Base-by-base conservation (phyloP, 768 basidiomycete species). In the Leccinum truebloodii region DNA sequence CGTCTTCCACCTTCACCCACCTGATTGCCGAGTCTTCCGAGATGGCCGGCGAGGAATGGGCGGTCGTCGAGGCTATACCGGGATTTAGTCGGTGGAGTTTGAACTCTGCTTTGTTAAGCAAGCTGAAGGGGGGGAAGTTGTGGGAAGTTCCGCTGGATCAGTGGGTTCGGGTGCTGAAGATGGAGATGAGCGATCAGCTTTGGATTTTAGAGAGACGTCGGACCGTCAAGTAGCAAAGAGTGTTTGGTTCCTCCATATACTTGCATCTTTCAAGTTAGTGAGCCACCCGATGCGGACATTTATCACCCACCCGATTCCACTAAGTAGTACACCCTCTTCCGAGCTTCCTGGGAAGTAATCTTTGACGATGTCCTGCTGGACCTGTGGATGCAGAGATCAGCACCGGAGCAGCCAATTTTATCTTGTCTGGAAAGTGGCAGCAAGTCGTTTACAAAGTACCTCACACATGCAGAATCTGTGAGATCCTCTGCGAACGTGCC, bases 1-100 rank as follows among this genome's bases (percentile, higher is more conserved):
- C 69, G 0, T 64, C 75, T 22, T 64, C 75, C 12, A 66, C 72
- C 7, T 79, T 88, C 65, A 87, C 90, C 1, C 88, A 92, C 68
- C 75, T 86, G 53, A 85, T 93, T 55, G 73, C 82, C 0, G 89
- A 90, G 67, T 65, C 71, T 20, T 59, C 66, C 39, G 66, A 71
- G 64, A 39, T 67, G 66, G 57, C 57, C 62, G 37, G 62, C 60
- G 53, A 58, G 46, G 55, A 64, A 28, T 89, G 86, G 87, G 65
- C 61, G 20, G 67, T 78, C 3, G 75, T 81, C 8, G 79, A 76
- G 7, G 66, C 68, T 6, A 76, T 90, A 39, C 61, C 68, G 1
- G 81, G 78, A 0, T 88, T 87, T 62, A 70, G 65, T 39, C 65
- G 77, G 39, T 82, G 79, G 78, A 69, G 59, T 48, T 20, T 73